Evolutionary conservation across 306 rosid species (phyloP), one percentile per base, ranked within the genome.

Genomic region (Vicia villosa): DNA sequence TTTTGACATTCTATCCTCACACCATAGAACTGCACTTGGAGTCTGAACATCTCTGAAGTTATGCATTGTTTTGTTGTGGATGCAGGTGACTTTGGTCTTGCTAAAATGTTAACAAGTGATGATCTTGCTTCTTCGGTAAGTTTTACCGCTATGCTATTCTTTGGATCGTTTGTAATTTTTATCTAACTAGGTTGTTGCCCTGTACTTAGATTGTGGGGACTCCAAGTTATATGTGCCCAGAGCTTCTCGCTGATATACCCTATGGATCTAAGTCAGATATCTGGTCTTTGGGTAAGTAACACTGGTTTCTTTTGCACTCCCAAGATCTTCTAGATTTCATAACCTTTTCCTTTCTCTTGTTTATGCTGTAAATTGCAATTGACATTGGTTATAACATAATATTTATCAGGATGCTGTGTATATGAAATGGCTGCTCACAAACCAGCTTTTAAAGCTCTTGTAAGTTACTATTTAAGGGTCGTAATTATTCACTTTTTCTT

Each of bases 201-300:
- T 70, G 21, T 4, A 59, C 55, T 26, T 77, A 94, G 99, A 94
- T 94, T 66, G 97, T 94, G 43, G 99, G 99, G 50, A 94, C 99
- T 63, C 99, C 99, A 14, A 94, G 95, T 79, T 88, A 94, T 70
- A 94, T 94, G 99, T 91, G 99, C 54, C 99, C 99, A 0, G 99
- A 94, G 78, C 97, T 94, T 84, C 97, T 94, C 68, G 99, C 99
- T 65, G 99, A 94, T 81, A 94, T 94, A 80, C 99, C 99, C 49
- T 94, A 94, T 22, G 99, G 96, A 63, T 88, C 97, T 46, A 94
- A 94, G 87, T 94, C 99, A 26, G 99, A 94, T 77, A 94, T 94
- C 62, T 94, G 99, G 99, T 94, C 99, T 19, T 83, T 94, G 77
- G 97, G 99, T 94, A 77, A 61, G 88, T 63, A 40, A 22, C 15